These are phyloP conservation scores for Chlorella variabilis DNA, from an alignment of 163 green algal genomes.

Conservation along the genomic window DNA sequence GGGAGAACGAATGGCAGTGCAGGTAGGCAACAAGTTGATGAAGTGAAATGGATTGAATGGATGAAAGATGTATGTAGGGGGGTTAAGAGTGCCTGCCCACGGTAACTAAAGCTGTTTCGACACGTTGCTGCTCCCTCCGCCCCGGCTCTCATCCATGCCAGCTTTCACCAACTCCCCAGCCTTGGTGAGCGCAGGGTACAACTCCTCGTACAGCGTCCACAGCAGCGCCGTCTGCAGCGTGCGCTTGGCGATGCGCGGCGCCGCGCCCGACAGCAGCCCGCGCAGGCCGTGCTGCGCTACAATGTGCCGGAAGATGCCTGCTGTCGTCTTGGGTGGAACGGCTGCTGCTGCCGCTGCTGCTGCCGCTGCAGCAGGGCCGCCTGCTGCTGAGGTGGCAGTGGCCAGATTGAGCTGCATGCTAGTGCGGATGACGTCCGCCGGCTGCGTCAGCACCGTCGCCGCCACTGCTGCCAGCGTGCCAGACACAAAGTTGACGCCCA, in stretches of 20 bases:
- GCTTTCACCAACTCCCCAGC: background rate
- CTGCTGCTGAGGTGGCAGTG: background rate
- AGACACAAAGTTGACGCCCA: conserved; percentile 75
- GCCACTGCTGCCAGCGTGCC: conserved; percentile 76
- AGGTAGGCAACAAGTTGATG: background rate
- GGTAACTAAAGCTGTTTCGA: too few relatives aligned
- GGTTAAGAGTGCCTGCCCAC: too few relatives aligned
- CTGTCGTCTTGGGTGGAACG: background rate
- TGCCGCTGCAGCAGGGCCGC: background rate
- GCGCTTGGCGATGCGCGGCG: conserved; percentile 82
- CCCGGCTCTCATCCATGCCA: background rate
- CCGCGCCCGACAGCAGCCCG: conserved; percentile 70
- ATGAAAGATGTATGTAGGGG: too few relatives aligned
- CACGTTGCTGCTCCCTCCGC: background rate
- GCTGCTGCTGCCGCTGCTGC: conserved; percentile 17
- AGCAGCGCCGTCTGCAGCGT: conserved; percentile 91
- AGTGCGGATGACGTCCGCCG: conserved; percentile 87
- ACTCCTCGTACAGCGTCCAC: conserved; percentile 64
- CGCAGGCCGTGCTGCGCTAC: conserved; percentile 50
- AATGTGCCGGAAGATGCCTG: conserved; percentile 48
- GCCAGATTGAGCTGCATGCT: conserved; percentile 78
- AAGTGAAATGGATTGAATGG: too few relatives aligned
- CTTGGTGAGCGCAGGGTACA: conserved; percentile 3
- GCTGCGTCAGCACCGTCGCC: conserved; percentile 91
- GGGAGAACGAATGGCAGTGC: background rate